A percentile compares a stretch with the other conserved stretches of the same genome.
phyloP scores from a whole-genome alignment of 306 rosid species.

The Prunus mume region DNA sequence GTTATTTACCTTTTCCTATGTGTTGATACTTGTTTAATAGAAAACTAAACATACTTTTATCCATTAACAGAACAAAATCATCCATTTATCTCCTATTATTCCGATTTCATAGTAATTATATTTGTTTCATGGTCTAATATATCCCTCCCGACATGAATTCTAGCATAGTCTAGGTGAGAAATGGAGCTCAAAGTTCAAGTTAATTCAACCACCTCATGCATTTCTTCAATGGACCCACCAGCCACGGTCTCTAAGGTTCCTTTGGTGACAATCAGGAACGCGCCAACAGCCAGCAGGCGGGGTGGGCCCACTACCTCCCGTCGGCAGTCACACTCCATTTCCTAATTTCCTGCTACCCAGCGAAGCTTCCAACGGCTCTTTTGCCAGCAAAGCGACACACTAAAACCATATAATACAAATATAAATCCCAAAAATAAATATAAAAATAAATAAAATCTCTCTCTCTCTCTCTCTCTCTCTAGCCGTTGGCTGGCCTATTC shows the following conservation, averaged over 20 bases:
- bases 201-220: not conserved
- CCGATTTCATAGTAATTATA: too few species aligned
- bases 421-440: not conserved
- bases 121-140: too few species aligned
- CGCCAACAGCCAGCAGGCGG: not conserved
- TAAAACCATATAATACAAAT: not conserved
- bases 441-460: not conserved
- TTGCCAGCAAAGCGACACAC: not conserved
- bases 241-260: not conserved
- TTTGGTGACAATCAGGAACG: not conserved
- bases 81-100: too few species aligned
- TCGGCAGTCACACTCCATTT: not conserved
- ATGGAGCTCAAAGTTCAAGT: not conserved
- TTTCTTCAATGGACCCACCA: not conserved
- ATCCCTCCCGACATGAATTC: too few species aligned
- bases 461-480: constrained; percentile 23
- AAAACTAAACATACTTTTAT: too few species aligned
- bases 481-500: constrained; percentile 31
- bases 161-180: too few species aligned
- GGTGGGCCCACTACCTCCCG: not conserved
- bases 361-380: constrained; percentile 13
- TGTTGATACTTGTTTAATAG: too few species aligned
- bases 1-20: too few species aligned
- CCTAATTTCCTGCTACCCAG: not conserved
- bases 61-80: too few species aligned